Evolutionary conservation across 1,284 basidiomycete species (phyloP).

Genomic region (Austroboletus niveus): DNA sequence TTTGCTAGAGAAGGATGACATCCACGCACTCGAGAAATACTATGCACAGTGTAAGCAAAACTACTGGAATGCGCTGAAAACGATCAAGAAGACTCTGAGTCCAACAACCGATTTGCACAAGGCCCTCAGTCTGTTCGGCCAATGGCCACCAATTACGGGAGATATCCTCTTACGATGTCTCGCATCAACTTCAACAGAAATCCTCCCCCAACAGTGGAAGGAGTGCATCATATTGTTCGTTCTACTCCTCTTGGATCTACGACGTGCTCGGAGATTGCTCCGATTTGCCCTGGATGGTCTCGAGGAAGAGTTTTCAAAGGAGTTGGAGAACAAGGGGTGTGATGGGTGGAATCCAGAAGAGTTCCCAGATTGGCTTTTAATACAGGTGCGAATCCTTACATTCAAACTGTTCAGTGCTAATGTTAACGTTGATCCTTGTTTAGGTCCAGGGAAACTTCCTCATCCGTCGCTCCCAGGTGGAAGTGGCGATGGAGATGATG

Average conservation of each 20-base stretch:
- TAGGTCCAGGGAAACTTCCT: slow-evolving; percentile 45
- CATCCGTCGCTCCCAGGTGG: slow-evolving; percentile 38
- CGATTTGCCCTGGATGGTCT: not conserved
- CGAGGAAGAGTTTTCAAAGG: not conserved
- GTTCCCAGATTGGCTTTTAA: not conserved
- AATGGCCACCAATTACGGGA: slow-evolving; percentile 27
- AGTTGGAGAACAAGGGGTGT: slow-evolving; percentile 18
- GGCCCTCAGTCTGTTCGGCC: not conserved
- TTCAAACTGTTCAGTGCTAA: too few species aligned
- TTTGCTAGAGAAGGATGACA: too few species aligned
- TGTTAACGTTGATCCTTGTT: too few species aligned
- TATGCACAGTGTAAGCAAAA: not conserved
- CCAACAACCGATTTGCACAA: too few species aligned
- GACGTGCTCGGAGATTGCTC: slow-evolving; percentile 16
- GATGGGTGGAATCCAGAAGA: slow-evolving; percentile 6
- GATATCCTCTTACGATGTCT: slow-evolving; percentile 24
- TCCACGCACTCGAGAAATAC: not conserved
- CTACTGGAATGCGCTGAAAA: not conserved
- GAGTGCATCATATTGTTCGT: slow-evolving; percentile 26
- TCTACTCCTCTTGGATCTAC: slow-evolving; percentile 28
- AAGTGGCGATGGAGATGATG: slow-evolving; percentile 49
- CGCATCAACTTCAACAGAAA: slow-evolving; percentile 7
- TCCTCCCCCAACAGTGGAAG: slow-evolving; percentile 25
- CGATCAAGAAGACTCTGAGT: not conserved
- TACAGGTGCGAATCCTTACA: not conserved